Evolutionary conservation across 495 filamentous ascomycete genomes (phyloP), one percentile per base, ranked within the genome.

Genomic region (Annulohypoxylon moriforme): DNA sequence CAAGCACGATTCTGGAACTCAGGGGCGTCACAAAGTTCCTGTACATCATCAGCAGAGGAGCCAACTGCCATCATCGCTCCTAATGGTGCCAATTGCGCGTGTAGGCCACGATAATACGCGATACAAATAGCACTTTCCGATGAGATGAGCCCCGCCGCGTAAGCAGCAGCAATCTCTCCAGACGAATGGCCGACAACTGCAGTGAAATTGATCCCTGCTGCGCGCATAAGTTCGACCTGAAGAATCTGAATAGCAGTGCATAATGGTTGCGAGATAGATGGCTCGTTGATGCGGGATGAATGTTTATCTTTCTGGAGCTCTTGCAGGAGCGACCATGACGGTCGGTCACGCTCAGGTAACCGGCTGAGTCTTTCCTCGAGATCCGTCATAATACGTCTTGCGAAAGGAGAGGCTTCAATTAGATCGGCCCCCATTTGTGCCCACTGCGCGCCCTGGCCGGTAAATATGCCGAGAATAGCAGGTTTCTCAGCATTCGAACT

Each of bases 121-220:
- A 89, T 75, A 10, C 79, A 63, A 0, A 63, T 63, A 0, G 60
- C 60, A 10, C 82, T 82, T n/a, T 73, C 33, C 7, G 83, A 77
- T 11, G 73, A 72, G 0, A 86, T 61, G 14, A 77, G 75, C 0
- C 83, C 81, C 3, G 75, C 76, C 2, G 80, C 72, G 61, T 83
- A 85, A 0, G 84, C 83, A 3, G 85, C 85, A 0, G 82, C 83
- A 72, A 90, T 90, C 68, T 91, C 89, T 6, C 89, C 89, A 50
- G 84, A 87, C 1, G 88, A 90, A 68, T 91, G 88, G 10, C 89
- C 87, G 0, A 87, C 81, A 0, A 89, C 86, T 6, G 81, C 79
- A 7, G 62, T 67, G 1, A 86, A 85, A 0, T 33, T 65, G 33
- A 91, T 80, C 5, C 80, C 81, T 82, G 83, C 86, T 4, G 75